A percentile compares a stretch with the other conserved stretches of the same genome.
Conservation (phyloP, 257 asterid species). For the Plectranthus barbatus region DNA sequence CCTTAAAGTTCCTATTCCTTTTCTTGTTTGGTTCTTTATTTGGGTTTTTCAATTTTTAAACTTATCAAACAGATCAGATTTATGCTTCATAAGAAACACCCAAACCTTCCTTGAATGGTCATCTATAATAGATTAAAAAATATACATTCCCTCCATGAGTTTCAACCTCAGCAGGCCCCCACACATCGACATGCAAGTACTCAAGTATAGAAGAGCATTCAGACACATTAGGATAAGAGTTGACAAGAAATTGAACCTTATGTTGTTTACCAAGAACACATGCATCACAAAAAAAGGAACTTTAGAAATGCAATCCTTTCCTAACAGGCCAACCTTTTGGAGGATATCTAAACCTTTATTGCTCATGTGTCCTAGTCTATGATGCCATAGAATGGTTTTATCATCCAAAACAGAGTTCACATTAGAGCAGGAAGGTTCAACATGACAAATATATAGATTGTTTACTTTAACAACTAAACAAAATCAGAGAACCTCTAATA, state of each 20-base stretch:
- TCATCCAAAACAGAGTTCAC: too few relatives aligned
- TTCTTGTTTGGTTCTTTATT: not conserved
- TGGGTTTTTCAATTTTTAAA: not conserved
- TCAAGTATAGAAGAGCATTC: not conserved
- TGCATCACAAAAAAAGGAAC: not conserved
- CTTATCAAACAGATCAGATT: not conserved
- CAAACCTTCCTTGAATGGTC: not conserved
- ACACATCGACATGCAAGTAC: not conserved
- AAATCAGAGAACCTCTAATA: too few relatives aligned
- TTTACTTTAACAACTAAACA: too few relatives aligned
- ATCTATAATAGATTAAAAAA: not conserved
- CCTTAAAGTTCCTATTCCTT: not conserved
- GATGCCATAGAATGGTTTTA: too few relatives aligned
- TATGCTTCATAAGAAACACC: not conserved
- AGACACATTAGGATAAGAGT: not conserved
- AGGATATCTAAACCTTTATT: too few relatives aligned
- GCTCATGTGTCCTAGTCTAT: too few relatives aligned
- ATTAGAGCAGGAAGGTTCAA: too few relatives aligned
- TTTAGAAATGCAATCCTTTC: too few relatives aligned
- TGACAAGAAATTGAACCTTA: not conserved
- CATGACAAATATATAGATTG: too few relatives aligned
- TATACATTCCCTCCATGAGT: not conserved
- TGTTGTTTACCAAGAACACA: not conserved
- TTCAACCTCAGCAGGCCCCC: not conserved
- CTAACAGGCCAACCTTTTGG: too few relatives aligned